Evolutionary conservation across 345 rosid genomes (phyloP), one percentile per base, ranked within the genome.

Genomic region (Eucalyptus curtisii): DNA sequence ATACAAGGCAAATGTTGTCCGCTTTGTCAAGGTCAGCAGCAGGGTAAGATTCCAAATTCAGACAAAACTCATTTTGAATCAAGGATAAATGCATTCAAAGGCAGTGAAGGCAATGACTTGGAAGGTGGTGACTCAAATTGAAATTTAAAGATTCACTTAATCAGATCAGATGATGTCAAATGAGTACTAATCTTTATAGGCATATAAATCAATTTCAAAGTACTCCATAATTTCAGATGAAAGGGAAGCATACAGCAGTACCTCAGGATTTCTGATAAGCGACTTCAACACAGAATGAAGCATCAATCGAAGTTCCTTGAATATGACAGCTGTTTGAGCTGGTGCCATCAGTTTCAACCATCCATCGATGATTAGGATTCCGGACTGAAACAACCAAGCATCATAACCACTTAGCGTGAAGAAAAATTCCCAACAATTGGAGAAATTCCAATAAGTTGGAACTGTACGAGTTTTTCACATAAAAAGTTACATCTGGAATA

Each of bases 261-360:
- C 98, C 98, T 95, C 93, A 2, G 98, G 98, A 88, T 95, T 96
- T 89, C 94, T 93, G 88, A 97, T 94, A 50, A 97, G 94, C 88
- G 94, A 94, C 90, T 92, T 92, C 90, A 96, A 89, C 64, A 96
- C 89, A 31, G 95, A 95, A 87, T 95, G 97, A 49, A 95, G 97
- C 57, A 97, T 95, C 86, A 90, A 91, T 49, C 98, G 94, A 33
- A 97, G 95, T 93, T 95, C 95, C 95, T 95, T 97, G 88, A 96
- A 96, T 92, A 97, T 90, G 89, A 96, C 98, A 47, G 99, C 99
- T n/a, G 95, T 95, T 90, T 96, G 99, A 22, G 99, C 99, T 64
- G 99, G 95, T 53, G 99, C 99, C 87, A 94, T 91, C 92, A 97
- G 89, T 92, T 95, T 96, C 87, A 95, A 88, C 99, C 99, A 96